A percentile compares a stretch with the other conserved stretches of the same genome.
Conservation (phyloP, 2,329 filamentous ascomycete species). For the Sclerotiophoma versabilis region DNA sequence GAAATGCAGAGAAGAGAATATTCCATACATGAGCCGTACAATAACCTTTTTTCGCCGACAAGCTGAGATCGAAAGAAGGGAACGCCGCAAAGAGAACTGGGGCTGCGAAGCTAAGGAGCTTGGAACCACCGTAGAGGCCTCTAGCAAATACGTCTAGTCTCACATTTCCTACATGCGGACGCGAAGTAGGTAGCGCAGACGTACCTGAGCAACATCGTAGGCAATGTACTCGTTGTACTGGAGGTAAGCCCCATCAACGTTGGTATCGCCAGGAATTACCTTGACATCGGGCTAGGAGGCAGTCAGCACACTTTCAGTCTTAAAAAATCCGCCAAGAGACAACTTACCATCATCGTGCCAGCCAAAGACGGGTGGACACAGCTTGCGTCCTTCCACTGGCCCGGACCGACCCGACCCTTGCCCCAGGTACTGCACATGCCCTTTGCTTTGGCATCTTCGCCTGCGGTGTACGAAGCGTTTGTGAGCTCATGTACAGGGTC, state of each 20-base stretch:
- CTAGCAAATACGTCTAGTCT: not conserved
- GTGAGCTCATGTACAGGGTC: slow-evolving; percentile 73
- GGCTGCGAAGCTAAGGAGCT: not conserved
- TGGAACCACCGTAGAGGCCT: too few relatives aligned
- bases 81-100: not conserved
- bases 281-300: slow-evolving; percentile 34
- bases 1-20: not conserved
- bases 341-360: slow-evolving; percentile 72
- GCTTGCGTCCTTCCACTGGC: slow-evolving; percentile 76
- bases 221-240: slow-evolving; percentile 77
- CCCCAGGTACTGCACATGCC: slow-evolving; percentile 75
- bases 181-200: slow-evolving; percentile 72
- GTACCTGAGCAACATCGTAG: slow-evolving; percentile 74
- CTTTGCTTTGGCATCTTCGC: slow-evolving; percentile 64
- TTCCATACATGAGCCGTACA: not conserved
- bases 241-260: slow-evolving; percentile 57
- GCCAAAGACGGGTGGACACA: slow-evolving; percentile 69
- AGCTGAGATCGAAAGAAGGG: not conserved
- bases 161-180: slow-evolving; percentile 49
- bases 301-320: slow-evolving; percentile 23
- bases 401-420: slow-evolving; percentile 69
- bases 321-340: too few relatives aligned
- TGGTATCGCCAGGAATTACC: slow-evolving; percentile 57
- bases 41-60: not conserved
- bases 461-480: slow-evolving; percentile 67